phyloP scores from a whole-genome alignment of 164 flowering plant species.

The Saururus chinensis region DNA sequence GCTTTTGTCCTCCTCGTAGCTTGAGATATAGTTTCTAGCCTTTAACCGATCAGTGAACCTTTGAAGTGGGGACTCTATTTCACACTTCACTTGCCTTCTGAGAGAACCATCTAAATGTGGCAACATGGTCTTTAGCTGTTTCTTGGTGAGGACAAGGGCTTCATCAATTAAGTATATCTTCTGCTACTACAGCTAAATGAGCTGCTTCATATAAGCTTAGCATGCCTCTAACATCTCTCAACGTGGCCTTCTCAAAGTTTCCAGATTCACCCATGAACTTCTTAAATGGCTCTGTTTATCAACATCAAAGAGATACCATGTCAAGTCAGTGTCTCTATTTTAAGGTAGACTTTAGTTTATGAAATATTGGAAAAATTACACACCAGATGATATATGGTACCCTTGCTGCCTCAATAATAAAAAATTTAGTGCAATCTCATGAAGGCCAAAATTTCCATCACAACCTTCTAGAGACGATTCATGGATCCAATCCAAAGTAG shows the following conservation, averaged over 20 bases:
- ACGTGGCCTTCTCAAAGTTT: not conserved
- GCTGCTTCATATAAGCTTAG: not conserved
- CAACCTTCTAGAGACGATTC: not conserved
- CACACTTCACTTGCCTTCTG: slow-evolving; percentile 18
- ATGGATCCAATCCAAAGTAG: not conserved
- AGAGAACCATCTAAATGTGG: slow-evolving; percentile 18
- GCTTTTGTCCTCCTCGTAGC: slow-evolving; percentile 18
- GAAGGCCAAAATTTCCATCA: not conserved
- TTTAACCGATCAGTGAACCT: slow-evolving; percentile 26
- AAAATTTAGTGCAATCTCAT: not conserved
- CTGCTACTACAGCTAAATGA: not conserved
- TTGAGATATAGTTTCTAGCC: slow-evolving; percentile 24
- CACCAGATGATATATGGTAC: not conserved
- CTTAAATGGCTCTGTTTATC: not conserved
- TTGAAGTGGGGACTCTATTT: slow-evolving; percentile 24
- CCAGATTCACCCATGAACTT: not conserved
- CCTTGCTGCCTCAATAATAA: not conserved
- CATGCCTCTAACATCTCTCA: not conserved
- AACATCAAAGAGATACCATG: too few species aligned
- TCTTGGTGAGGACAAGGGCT: not conserved
- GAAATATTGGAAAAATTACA: not conserved
- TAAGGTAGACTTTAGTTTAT: too few species aligned
- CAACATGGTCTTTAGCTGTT: not conserved
- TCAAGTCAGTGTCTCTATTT: too few species aligned
- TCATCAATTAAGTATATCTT: not conserved